Evolutionary conservation across 2,329 filamentous ascomycete species (phyloP).

Genomic region (Westerdykella ornata): DNA sequence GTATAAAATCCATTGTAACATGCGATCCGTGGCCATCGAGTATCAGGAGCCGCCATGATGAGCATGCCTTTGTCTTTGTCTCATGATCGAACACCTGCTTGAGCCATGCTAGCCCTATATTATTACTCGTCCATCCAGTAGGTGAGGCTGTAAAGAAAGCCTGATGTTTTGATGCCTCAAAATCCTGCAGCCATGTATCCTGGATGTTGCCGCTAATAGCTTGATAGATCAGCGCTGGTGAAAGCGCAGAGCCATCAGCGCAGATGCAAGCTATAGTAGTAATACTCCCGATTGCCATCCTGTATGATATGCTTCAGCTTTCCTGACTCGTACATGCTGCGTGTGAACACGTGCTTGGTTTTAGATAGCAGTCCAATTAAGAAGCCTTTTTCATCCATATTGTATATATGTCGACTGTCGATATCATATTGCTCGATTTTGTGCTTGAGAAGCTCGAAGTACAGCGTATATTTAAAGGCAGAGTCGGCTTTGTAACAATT

Average conservation of each 20-base stretch:
- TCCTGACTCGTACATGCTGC: background rate
- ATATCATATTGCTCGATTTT: too few species aligned
- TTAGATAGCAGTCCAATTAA: too few species aligned
- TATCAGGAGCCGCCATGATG: slow-evolving; percentile 8
- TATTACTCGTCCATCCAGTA: too few species aligned
- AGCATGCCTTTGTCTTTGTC: slow-evolving; percentile 3
- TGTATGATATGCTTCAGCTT: background rate
- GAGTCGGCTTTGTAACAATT: slow-evolving; percentile 15
- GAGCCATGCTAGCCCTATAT: slow-evolving; percentile 6
- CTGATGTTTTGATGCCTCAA: too few species aligned
- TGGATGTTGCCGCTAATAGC: slow-evolving; percentile 1
- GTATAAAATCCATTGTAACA: slow-evolving; percentile 8
- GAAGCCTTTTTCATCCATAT: too few species aligned
- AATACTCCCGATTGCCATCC: slow-evolving; percentile 2
- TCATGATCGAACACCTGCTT: slow-evolving; percentile 6
- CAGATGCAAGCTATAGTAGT: too few species aligned
- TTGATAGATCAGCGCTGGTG: slow-evolving; percentile 8
- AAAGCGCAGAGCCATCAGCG: slow-evolving; percentile 3
- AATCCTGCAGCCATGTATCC: too few species aligned
- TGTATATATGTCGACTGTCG: too few species aligned
- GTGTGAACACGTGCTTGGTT: slow-evolving; percentile 1
- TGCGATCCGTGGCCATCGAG: slow-evolving; percentile 11
- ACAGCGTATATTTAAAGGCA: too few species aligned
- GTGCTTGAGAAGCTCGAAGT: too few species aligned
- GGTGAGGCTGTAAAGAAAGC: too few species aligned